Conservation (phyloP, 176 grass and related monocot species). For the Oropetium thomaeum region DNA sequence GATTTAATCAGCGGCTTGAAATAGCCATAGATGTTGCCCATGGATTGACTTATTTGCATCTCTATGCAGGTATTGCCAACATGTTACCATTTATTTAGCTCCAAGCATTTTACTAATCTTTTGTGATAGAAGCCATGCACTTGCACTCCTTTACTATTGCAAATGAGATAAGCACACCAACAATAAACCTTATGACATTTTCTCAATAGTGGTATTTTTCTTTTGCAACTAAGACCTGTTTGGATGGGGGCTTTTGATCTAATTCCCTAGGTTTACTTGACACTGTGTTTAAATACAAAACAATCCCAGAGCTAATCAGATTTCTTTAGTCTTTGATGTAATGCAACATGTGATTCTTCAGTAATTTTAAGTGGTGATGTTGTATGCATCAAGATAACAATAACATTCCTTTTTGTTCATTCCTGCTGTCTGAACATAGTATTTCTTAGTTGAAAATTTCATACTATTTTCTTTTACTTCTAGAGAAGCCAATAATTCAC, state of each 20-base stretch:
- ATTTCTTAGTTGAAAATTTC: constrained; percentile 9
- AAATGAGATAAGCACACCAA: constrained; percentile 7
- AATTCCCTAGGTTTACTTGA: not conserved
- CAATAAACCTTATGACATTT: not conserved
- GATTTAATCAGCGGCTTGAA: constrained; percentile 84
- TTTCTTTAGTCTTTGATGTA: not conserved
- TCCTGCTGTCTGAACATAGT: not conserved
- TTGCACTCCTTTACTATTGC: not conserved
- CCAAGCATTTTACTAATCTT: not conserved
- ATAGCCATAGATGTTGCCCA: constrained; percentile 96
- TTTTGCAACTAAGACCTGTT: not conserved
- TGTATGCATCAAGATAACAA: not conserved
- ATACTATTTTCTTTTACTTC: constrained; percentile 19
- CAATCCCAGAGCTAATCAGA: not conserved
- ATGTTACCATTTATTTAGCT: constrained; percentile 24
- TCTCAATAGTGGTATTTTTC: not conserved
- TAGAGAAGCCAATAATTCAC: constrained; percentile 96
- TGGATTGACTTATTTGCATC: constrained; percentile 94
- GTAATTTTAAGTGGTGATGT: not conserved
- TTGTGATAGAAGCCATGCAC: not conserved
- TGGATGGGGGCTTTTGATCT: not conserved
- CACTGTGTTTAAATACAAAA: not conserved
- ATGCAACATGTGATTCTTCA: constrained; percentile 8
- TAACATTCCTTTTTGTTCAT: constrained; percentile 1
- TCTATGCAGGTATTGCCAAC: constrained; percentile 75